phyloP scores from a whole-genome alignment of 164 flowering plant species.

The Chimonanthus salicifolius region DNA sequence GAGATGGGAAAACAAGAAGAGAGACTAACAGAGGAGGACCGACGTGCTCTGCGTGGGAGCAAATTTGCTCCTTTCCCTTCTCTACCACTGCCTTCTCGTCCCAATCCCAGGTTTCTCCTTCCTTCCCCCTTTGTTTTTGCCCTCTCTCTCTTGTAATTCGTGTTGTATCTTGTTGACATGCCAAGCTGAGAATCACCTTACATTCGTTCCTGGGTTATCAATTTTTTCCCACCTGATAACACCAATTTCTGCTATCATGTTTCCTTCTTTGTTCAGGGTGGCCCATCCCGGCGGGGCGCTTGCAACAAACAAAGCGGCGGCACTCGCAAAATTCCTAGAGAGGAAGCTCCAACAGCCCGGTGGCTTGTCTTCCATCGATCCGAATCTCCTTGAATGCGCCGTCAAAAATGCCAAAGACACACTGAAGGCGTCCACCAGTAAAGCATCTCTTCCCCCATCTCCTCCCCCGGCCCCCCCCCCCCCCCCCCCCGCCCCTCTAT shows the following conservation, averaged over 20 bases:
- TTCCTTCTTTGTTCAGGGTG: constrained; percentile 30
- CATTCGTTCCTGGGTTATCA: background rate
- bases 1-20: constrained; percentile 7
- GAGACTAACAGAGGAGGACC: constrained; percentile 64
- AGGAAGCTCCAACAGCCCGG: constrained; percentile 76
- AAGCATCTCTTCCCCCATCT: background rate
- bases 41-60: constrained; percentile 75
- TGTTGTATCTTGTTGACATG: background rate
- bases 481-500: too few relatives aligned
- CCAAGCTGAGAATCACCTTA: background rate
- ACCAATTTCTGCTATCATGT: background rate
- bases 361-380: constrained; percentile 66
- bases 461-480: too few relatives aligned
- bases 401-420: constrained; percentile 75
- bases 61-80: constrained; percentile 81
- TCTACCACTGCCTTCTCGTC: constrained; percentile 37
- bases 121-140: background rate
- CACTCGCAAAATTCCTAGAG: constrained; percentile 80
- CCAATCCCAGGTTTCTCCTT: constrained; percentile 46
- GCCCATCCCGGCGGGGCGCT: constrained; percentile 93
- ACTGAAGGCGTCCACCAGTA: constrained; percentile 34
- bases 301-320: constrained; percentile 89
- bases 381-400: constrained; percentile 63
- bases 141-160: background rate
- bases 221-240: background rate